Conservation (phyloP, 2,329 filamentous ascomycete species). For the Simplicillium aogashimaense region DNA sequence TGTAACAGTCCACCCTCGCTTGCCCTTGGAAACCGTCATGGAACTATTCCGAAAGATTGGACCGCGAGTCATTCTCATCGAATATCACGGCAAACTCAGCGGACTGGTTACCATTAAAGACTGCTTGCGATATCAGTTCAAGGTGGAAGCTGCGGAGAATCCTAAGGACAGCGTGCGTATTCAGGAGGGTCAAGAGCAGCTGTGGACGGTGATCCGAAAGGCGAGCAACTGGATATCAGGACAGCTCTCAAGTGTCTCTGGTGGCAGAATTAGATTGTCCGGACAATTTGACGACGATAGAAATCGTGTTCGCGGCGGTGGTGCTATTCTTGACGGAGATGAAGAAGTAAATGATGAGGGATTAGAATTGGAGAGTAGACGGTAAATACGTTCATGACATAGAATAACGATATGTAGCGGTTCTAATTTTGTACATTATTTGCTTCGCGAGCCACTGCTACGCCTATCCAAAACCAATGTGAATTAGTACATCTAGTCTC, state of each 20-base stretch:
- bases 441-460: neutral
- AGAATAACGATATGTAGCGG: neutral
- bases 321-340: slow-evolving; percentile 30
- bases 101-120: slow-evolving; percentile 95
- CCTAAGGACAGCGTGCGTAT: slow-evolving; percentile 48
- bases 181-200: slow-evolving; percentile 49
- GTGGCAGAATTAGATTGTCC: slow-evolving; percentile 47
- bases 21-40: slow-evolving; percentile 95
- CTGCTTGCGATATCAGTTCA: slow-evolving; percentile 95
- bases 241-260: slow-evolving; percentile 39
- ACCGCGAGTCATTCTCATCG: slow-evolving; percentile 83
- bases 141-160: slow-evolving; percentile 78
- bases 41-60: slow-evolving; percentile 98
- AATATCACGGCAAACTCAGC: slow-evolving; percentile 73
- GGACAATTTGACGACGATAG: slow-evolving; percentile 24
- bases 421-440: neutral
- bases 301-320: slow-evolving; percentile 30
- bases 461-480: too few species aligned
- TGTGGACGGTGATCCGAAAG: slow-evolving; percentile 50
- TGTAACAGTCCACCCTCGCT: slow-evolving; percentile 78
- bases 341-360: slow-evolving; percentile 30
- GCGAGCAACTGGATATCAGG: slow-evolving; percentile 50
- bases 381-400: slow-evolving; percentile 5
- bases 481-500: slow-evolving; percentile 7
- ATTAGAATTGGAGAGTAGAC: slow-evolving; percentile 31